Conservation (phyloP, 164 flowering plant genomes). For the Nymphaea colorata region DNA sequence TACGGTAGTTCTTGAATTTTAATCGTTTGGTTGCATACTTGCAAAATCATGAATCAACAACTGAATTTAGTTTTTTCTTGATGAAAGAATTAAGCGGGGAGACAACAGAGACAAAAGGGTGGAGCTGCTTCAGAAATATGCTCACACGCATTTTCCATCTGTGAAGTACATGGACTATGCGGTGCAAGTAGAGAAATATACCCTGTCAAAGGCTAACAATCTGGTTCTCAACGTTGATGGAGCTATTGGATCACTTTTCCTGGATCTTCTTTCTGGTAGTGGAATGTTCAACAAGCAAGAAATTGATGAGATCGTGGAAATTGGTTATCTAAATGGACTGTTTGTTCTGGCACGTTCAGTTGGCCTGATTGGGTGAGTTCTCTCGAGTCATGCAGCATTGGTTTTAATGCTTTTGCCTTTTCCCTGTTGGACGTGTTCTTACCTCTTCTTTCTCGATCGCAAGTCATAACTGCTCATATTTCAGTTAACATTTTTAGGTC, state of each 20-base stretch:
- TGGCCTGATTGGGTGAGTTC: conserved; percentile 91
- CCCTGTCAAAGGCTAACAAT: conserved; percentile 90
- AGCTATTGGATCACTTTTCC: conserved; percentile 94
- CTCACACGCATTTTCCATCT: conserved; percentile 80
- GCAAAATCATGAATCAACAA: not conserved
- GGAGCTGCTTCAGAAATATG: conserved; percentile 75
- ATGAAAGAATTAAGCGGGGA: conserved; percentile 81
- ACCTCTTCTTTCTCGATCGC: too few relatives aligned
- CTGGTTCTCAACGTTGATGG: conserved; percentile 93
- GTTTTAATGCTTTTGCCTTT: not conserved
- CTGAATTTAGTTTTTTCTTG: not conserved
- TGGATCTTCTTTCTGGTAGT: conserved; percentile 96
- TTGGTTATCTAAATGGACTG: conserved; percentile 94
- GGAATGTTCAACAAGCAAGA: conserved; percentile 96
- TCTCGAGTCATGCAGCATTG: not conserved
- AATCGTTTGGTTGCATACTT: too few relatives aligned
- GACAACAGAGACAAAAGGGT: conserved; percentile 99
- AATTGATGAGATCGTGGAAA: conserved; percentile 87
- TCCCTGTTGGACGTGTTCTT: not conserved
- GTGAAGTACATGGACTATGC: conserved; percentile 99
- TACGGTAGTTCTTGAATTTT: too few relatives aligned
- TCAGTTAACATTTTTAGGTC: too few relatives aligned
- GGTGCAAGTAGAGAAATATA: conserved; percentile 93
- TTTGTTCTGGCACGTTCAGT: conserved; percentile 95
- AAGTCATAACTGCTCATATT: too few relatives aligned